These are phyloP conservation scores for Marsdenia floribunda DNA, from an alignment of 257 asterid species.

Conservation along the genomic window DNA sequence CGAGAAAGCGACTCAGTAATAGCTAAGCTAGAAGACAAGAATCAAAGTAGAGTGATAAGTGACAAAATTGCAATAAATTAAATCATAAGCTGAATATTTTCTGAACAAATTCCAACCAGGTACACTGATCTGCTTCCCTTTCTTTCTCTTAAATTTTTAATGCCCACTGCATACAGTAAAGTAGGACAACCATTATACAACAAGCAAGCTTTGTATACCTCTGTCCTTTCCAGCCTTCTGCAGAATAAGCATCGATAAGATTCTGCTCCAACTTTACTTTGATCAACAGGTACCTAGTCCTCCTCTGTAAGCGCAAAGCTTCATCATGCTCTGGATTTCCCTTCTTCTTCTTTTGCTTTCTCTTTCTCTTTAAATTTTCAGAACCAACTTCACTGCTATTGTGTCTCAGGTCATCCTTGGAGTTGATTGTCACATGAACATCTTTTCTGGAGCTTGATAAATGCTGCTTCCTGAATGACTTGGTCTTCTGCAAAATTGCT, in stretches of 20 bases:
- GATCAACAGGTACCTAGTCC: conserved; percentile 77
- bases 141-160: not conserved
- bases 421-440: conserved; percentile 16
- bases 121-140: not conserved
- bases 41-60: not conserved
- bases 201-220: conserved; percentile 43
- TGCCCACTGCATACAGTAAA: not conserved
- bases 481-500: conserved; percentile 39
- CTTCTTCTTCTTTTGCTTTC: conserved; percentile 52
- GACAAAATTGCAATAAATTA: not conserved
- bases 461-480: conserved; percentile 40
- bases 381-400: conserved; percentile 31
- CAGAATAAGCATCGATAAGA: conserved; percentile 89
- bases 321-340: conserved; percentile 62
- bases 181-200: not conserved
- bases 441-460: conserved; percentile 32
- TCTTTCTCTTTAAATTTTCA: conserved; percentile 34
- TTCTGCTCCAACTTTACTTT: conserved; percentile 95
- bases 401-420: conserved; percentile 22
- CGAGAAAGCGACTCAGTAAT: not conserved
- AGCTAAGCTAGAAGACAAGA: not conserved
- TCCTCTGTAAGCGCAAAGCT: conserved; percentile 77
- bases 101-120: not conserved
- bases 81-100: not conserved
- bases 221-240: conserved; percentile 99